phyloP scores from a whole-genome alignment of 129 eudicot species.

The Flaveria sonorensis region DNA sequence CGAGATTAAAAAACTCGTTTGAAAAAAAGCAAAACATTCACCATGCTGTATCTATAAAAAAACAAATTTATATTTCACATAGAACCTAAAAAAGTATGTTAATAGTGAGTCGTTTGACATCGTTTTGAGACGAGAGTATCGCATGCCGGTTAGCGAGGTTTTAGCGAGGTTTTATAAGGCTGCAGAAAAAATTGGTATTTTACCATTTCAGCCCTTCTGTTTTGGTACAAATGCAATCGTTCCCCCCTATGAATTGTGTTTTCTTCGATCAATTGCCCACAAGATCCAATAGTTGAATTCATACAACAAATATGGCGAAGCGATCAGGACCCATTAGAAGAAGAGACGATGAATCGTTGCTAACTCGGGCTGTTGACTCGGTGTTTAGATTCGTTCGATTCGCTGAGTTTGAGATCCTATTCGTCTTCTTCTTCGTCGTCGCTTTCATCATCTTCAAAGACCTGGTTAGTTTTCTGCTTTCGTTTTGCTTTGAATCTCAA shows the following conservation, averaged over 20 bases:
- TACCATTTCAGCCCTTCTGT: too few relatives aligned
- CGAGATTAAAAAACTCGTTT: too few relatives aligned
- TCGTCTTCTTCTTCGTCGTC: conserved; percentile 72
- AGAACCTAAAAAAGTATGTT: too few relatives aligned
- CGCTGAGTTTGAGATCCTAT: conserved; percentile 96
- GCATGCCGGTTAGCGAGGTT: too few relatives aligned
- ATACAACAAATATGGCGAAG: conserved; percentile 43
- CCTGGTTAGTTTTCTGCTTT: conserved; percentile 52
- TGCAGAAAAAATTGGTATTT: too few relatives aligned
- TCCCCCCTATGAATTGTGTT: background rate
- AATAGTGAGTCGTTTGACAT: too few relatives aligned
- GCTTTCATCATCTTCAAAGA: conserved; percentile 84
- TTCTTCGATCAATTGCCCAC: conserved; percentile 7
- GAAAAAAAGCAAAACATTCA: too few relatives aligned
- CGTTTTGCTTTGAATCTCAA: background rate
- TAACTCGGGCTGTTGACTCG: conserved; percentile 73
- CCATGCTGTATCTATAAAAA: too few relatives aligned
- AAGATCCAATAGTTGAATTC: background rate
- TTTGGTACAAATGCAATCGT: background rate
- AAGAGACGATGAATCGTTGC: conserved; percentile 48
- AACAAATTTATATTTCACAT: too few relatives aligned
- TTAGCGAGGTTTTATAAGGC: too few relatives aligned
- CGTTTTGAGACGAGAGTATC: too few relatives aligned
- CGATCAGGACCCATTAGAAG: conserved; percentile 37
- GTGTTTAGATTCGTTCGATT: conserved; percentile 66